Evolutionary conservation across 495 filamentous ascomycete genomes (phyloP), one percentile per base, ranked within the genome.

Genomic region (Penicillium lividum): DNA sequence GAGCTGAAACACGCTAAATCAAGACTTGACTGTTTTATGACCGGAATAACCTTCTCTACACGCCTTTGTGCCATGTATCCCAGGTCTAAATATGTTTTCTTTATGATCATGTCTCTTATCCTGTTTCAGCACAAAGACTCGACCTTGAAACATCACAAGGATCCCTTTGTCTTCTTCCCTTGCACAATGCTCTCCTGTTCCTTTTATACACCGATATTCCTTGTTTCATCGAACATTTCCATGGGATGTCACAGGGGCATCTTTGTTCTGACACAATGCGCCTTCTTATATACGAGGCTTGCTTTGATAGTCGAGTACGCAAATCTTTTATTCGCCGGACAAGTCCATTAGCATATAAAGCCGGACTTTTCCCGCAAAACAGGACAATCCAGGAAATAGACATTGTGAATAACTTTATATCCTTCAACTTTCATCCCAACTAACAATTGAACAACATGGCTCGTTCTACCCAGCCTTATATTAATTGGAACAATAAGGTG

Each of bases 401-500:
- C 30, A 40, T 15, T 16, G 15, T 40, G 13, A 16, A 40, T 7
- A 40, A 16, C 11, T 40, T 5, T 3, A 40, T 40, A 16, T 40
- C 15, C 13, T 40, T 16, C 13, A 40, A 40, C 4, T 25, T 13
- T 47, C 13, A 33, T 28, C 16, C 27, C 43, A 27, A 46, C 43
- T 46, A 49, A 49, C 3, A 31, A 40, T 27, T 15, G 22, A 22
- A 22, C 22, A 22, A 22, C 22, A 22, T 22, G 22, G 22, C 22
- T 4, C 4, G n/a, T 8, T 22, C 5, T 5, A 18, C 7, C 8
- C 44, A 57, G 18, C 54, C 54, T 30, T 7, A 34, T 9, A 57
- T 57, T 7, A 57, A 57, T 30, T 57, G 54, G 54, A 30, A 51
- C 25, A 57, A 28, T n/a, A 40, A 57, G 36, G 34, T 57, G 25